phyloP scores from a whole-genome alignment of 2,329 filamentous ascomycete genomes.

The Dendrostoma leiphaemia region DNA sequence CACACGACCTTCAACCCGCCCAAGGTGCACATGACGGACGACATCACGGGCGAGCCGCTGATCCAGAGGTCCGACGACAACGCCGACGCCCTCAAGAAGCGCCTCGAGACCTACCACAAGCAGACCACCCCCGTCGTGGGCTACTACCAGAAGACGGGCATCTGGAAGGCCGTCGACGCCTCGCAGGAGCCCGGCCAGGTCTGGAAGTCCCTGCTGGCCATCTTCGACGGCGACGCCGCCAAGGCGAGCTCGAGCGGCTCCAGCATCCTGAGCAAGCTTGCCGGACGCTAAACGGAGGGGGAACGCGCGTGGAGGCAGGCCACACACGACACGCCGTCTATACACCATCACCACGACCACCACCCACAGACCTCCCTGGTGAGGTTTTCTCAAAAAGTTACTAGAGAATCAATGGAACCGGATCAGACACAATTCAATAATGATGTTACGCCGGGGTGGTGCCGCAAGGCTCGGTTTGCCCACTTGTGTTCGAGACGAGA shows the following conservation, averaged over 20 bases:
- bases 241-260: conserved; percentile 36
- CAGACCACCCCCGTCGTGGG: conserved; percentile 91
- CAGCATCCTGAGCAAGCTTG: conserved; percentile 43
- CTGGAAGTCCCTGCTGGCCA: conserved; percentile 86
- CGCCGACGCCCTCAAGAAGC: conserved; percentile 92
- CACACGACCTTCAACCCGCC: conserved; percentile 99
- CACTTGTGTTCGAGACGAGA: background rate
- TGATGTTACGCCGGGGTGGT: background rate
- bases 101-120: conserved; percentile 85
- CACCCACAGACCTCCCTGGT: background rate
- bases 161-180: conserved; percentile 94
- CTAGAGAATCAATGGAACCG: conserved; percentile 2
- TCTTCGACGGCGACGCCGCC: conserved; percentile 69
- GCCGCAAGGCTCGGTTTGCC: background rate
- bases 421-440: background rate
- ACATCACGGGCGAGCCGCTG: conserved; percentile 92
- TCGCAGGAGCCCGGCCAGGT: conserved; percentile 94
- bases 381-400: background rate
- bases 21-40: conserved; percentile 90
- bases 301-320: no score
- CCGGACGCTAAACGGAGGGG: conserved; percentile 21
- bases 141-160: conserved; percentile 97
- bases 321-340: no score
- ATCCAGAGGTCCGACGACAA: conserved; percentile 98
- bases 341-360: background rate